Conservation (phyloP, 2,329 filamentous ascomycete genomes). For the Leptographium lundbergii region DNA sequence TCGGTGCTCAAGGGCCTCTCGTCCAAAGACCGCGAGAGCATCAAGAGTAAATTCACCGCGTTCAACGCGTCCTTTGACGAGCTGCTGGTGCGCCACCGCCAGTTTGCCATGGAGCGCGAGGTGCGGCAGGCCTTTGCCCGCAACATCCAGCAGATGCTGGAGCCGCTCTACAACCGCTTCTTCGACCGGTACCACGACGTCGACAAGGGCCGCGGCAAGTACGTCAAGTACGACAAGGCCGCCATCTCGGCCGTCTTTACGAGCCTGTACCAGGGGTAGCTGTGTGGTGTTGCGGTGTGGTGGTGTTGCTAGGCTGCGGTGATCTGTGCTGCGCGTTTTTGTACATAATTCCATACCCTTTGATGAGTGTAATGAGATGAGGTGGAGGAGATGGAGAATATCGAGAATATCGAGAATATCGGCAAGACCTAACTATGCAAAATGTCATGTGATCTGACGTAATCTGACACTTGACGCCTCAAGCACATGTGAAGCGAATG, state of each 20-base stretch:
- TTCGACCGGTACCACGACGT: conserved; percentile 97
- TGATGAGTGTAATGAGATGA: neutral
- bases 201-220: conserved; percentile 95
- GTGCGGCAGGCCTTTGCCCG: conserved; percentile 68
- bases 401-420: no score
- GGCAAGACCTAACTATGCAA: no score
- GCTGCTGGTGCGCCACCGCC: conserved; percentile 69
- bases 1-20: conserved; percentile 72
- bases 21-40: conserved; percentile 87
- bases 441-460: no score
- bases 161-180: conserved; percentile 88
- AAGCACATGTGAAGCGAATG: no score
- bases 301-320: no score
- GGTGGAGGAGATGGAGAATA: no score
- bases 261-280: conserved; percentile 29
- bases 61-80: conserved; percentile 92
- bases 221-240: conserved; percentile 91
- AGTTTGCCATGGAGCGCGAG: conserved; percentile 80
- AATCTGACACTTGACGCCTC: no score
- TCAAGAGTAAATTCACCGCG: conserved; percentile 88
- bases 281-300: no score
- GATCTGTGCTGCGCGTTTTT: no score
- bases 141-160: conserved; percentile 82
- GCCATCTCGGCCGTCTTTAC: conserved; percentile 57
- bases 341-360: no score